phyloP scores from a whole-genome alignment of 139 green algal species.

The Deuterostichococcus epilithicus region DNA sequence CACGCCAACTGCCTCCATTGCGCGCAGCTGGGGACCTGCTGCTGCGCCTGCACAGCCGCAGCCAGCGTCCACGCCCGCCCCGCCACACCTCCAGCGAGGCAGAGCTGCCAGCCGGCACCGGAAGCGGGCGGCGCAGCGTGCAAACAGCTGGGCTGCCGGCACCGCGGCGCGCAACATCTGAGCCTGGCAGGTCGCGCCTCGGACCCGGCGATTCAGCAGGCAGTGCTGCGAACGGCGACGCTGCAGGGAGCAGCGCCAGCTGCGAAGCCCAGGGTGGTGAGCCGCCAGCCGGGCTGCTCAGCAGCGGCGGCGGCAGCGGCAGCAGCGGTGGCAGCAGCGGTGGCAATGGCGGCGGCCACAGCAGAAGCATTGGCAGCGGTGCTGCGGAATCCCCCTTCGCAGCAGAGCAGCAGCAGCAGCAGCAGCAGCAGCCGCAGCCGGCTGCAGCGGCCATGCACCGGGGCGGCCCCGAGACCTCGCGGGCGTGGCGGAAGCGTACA shows the following conservation, averaged over 20 bases:
- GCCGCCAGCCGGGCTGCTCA: too few relatives aligned
- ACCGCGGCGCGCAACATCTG: too few relatives aligned
- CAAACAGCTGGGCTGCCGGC: too few relatives aligned
- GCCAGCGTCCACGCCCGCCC: not conserved
- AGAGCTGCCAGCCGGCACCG: too few relatives aligned
- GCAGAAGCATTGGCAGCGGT: not conserved
- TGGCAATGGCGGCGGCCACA: slow-evolving; percentile 1
- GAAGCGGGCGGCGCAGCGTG: too few relatives aligned
- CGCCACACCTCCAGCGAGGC: not conserved
- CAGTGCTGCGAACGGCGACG: too few relatives aligned
- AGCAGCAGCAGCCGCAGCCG: not conserved
- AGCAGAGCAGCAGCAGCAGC: not conserved
- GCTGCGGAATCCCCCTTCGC: not conserved
- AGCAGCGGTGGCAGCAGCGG: not conserved
- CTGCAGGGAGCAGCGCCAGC: too few relatives aligned
- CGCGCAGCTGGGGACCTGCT: not conserved
- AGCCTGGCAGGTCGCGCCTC: too few relatives aligned
- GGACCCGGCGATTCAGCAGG: too few relatives aligned
- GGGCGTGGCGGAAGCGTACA: not conserved
- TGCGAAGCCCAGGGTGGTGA: too few relatives aligned
- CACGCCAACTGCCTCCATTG: too few relatives aligned
- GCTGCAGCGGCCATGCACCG: too few relatives aligned
- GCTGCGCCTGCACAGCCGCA: not conserved
- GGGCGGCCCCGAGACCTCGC: not conserved
- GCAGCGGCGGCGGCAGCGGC: slow-evolving; percentile 2